Evolutionary conservation across 108 stramenopile genomes (phyloP), one percentile per base, ranked within the genome.

Genomic region (Chaetoceros tenuissimus): DNA sequence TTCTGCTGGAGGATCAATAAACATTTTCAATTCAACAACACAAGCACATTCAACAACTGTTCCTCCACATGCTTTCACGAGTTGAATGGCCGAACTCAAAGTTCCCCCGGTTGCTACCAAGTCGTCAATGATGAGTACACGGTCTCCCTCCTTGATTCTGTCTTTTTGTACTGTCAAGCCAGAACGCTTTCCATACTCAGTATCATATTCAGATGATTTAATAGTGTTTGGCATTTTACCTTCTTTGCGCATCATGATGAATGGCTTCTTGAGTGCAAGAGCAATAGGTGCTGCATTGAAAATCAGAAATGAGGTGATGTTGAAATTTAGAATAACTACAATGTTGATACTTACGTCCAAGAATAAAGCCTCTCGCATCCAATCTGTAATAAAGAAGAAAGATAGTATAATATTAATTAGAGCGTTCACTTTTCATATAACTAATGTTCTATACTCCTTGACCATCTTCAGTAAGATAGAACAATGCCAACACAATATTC

Each of bases 101-200:
- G 96, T 99, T 23, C 98, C 98, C 22, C 98, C 98, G 3, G 98
- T 99, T 2, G 98, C 98, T 7, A 99, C 95, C 59, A 99, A 73
- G 64, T 99, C 98, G 67, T 99, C 98, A 65, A 99, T 87, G 31
- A 99, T 82, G 52, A 99, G 75, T 2, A 97, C 96, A 31, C 87
- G 75, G 30, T 94, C 66, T 22, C 95, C 95, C 40, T 80, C 45
- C 55, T 71, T 63, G 28, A 96, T 87, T 53, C 92, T 95, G 51
- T 82, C 89, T 20, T 76, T 61, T 64, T 95, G 94, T 2, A 97
- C 84, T 20, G 95, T 95, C 63, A 99, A 63, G 1, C 87, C 88
- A n/a, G 72, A 64, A 17, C 94, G 88, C 2, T 81, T 84, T 31
- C 94, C 94, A 73, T 99, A 99, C 69, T 99, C 98, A 57, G 89